Conservation (phyloP, 371 early-diverging fungal genomes). For the Syncephalastrum racemosum region DNA sequence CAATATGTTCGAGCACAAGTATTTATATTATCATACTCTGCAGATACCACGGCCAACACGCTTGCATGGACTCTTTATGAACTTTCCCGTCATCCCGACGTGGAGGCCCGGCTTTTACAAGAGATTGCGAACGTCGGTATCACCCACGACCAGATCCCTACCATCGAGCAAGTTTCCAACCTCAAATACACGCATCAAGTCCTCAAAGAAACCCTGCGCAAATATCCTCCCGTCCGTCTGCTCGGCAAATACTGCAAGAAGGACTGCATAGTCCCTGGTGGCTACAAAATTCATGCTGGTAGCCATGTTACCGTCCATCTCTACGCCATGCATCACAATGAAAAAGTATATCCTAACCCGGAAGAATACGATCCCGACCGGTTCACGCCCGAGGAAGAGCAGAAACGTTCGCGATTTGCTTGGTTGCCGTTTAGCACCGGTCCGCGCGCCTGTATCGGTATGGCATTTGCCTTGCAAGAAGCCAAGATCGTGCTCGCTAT, state of each 20-base stretch:
- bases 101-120: conserved; percentile 44
- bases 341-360: conserved; percentile 48
- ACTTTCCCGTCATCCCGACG: conserved; percentile 42
- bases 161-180: conserved; percentile 41
- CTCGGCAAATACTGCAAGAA: conserved; percentile 50
- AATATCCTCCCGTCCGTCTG: conserved; percentile 48
- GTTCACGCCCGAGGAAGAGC: conserved; percentile 53
- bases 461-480: conserved; percentile 60
- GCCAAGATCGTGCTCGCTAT: conserved; percentile 57
- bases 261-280: conserved; percentile 53
- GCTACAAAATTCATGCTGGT: conserved; percentile 31
- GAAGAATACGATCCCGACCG: conserved; percentile 56
- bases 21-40: not conserved
- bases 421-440: conserved; percentile 61
- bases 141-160: conserved; percentile 35
- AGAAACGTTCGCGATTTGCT: conserved; percentile 48
- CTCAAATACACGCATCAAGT: conserved; percentile 45
- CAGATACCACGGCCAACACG: conserved; percentile 43
- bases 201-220: conserved; percentile 56
- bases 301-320: conserved; percentile 23
- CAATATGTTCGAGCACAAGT: too few species aligned
- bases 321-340: conserved; percentile 46
- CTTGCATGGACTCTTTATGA: conserved; percentile 52
- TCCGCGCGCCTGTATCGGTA: conserved; percentile 48
- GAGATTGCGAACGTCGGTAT: conserved; percentile 53